Evolutionary conservation across 2,329 filamentous ascomycete genomes (phyloP).

Genomic region (Arthroderma sp.): DNA sequence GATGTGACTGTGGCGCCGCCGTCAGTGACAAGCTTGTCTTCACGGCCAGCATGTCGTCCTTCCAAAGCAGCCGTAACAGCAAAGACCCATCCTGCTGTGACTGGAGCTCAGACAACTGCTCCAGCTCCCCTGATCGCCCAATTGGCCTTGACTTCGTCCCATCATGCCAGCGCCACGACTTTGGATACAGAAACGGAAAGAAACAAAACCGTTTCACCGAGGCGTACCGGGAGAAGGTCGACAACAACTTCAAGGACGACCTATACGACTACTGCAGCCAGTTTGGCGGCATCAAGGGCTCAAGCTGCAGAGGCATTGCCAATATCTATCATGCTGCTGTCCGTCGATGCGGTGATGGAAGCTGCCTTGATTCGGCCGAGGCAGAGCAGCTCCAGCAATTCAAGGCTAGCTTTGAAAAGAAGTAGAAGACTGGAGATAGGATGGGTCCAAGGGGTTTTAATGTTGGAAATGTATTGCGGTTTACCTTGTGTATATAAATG

Average conservation of each 20-base stretch:
- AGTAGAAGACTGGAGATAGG: no score
- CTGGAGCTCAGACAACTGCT: slow-evolving; percentile 27
- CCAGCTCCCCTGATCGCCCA: slow-evolving; percentile 19
- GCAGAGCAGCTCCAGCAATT: not conserved
- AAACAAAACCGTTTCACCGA: slow-evolving; percentile 35
- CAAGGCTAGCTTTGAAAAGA: not conserved
- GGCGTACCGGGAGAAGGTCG: slow-evolving; percentile 32
- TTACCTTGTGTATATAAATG: no score
- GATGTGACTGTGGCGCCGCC: slow-evolving; percentile 4
- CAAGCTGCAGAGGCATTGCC: slow-evolving; percentile 5
- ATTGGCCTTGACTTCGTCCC: slow-evolving; percentile 21
- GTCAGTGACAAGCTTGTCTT: slow-evolving; percentile 38
- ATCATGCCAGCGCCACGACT: slow-evolving; percentile 43
- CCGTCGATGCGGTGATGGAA: slow-evolving; percentile 6
- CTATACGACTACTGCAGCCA: slow-evolving; percentile 11
- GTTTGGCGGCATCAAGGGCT: slow-evolving; percentile 3
- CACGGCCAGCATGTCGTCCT: slow-evolving; percentile 28
- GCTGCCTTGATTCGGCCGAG: slow-evolving; percentile 2
- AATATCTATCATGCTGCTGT: slow-evolving; percentile 8
- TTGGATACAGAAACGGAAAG: slow-evolving; percentile 44
- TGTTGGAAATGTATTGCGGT: no score
- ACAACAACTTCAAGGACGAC: slow-evolving; percentile 36
- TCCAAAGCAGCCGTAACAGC: slow-evolving; percentile 29
- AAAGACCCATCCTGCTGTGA: slow-evolving; percentile 26
- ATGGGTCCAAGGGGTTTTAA: no score